phyloP scores from a whole-genome alignment of 2,329 filamentous ascomycete species.

The Fusarium mundagurra region DNA sequence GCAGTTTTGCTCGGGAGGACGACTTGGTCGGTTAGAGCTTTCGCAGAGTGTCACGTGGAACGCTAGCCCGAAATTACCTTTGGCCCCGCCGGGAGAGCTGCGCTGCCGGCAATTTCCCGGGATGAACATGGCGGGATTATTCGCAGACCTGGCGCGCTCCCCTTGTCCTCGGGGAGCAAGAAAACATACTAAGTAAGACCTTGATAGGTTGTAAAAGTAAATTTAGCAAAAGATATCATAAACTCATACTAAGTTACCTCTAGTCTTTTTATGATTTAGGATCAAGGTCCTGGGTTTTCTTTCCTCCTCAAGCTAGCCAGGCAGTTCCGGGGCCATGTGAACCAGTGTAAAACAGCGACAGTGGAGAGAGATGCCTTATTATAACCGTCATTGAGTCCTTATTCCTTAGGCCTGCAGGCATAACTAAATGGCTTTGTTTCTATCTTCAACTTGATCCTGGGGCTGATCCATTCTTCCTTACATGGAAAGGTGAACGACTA shows the following conservation, averaged over 20 bases:
- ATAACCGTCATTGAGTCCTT: slow-evolving; percentile 14
- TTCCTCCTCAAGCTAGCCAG: neutral
- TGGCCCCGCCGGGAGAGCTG: slow-evolving; percentile 34
- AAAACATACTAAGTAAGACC: neutral
- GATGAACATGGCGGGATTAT: slow-evolving; percentile 40
- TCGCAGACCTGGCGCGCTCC: slow-evolving; percentile 20
- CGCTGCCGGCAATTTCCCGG: slow-evolving; percentile 47
- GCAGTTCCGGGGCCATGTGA: neutral
- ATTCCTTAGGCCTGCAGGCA: neutral
- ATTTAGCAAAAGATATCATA: neutral
- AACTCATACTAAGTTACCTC: neutral
- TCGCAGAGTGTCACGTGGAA: slow-evolving; percentile 51
- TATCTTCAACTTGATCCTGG: neutral
- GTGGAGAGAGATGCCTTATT: slow-evolving; percentile 10
- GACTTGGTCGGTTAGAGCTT: slow-evolving; percentile 58
- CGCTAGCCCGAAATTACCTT: slow-evolving; percentile 45
- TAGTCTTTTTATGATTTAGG: neutral
- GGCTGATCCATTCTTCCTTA: neutral
- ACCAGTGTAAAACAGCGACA: slow-evolving; percentile 1
- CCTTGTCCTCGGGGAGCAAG: neutral
- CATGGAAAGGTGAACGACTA: neutral
- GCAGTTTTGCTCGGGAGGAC: slow-evolving; percentile 59
- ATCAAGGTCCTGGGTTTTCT: neutral
- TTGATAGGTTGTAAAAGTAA: neutral
- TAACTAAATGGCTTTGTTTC: neutral